phyloP scores from a whole-genome alignment of 2,329 filamentous ascomycete species.

The Diaporthe sp. region DNA sequence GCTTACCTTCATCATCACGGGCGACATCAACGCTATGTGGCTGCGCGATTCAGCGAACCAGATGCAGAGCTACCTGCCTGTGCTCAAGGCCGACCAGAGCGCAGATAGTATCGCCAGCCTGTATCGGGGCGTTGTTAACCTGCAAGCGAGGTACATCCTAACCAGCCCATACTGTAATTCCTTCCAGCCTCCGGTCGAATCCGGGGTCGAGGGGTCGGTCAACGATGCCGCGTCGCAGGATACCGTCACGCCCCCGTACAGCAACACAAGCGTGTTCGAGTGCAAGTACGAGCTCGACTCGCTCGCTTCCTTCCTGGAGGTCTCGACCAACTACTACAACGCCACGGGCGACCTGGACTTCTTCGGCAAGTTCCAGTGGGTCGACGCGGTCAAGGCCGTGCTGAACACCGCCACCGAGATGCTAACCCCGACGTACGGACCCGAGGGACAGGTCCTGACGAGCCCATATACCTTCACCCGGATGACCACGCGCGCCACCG shows the following conservation, averaged over 20 bases:
- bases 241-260: constrained; percentile 73
- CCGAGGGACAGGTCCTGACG: constrained; percentile 67
- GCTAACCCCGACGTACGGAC: constrained; percentile 79
- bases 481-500: constrained; percentile 14
- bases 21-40: constrained; percentile 64
- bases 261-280: constrained; percentile 83
- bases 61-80: constrained; percentile 78
- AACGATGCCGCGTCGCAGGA: constrained; percentile 75
- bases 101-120: constrained; percentile 74
- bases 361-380: constrained; percentile 82
- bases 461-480: constrained; percentile 80
- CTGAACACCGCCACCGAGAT: constrained; percentile 79
- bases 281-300: constrained; percentile 98
- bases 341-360: constrained; percentile 80
- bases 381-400: constrained; percentile 78
- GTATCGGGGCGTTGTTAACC: constrained; percentile 82
- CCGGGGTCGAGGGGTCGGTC: constrained; percentile 70
- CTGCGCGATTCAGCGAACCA: constrained; percentile 69
- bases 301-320: constrained; percentile 85
- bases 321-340: constrained; percentile 84
- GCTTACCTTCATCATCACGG: constrained; percentile 71
- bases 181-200: constrained; percentile 89
- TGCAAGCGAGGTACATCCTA: constrained; percentile 79
- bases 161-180: constrained; percentile 90
- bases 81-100: constrained; percentile 67